Conservation (phyloP, 139 green algal species). For the Chlamydomonas sphaeroides region DNA sequence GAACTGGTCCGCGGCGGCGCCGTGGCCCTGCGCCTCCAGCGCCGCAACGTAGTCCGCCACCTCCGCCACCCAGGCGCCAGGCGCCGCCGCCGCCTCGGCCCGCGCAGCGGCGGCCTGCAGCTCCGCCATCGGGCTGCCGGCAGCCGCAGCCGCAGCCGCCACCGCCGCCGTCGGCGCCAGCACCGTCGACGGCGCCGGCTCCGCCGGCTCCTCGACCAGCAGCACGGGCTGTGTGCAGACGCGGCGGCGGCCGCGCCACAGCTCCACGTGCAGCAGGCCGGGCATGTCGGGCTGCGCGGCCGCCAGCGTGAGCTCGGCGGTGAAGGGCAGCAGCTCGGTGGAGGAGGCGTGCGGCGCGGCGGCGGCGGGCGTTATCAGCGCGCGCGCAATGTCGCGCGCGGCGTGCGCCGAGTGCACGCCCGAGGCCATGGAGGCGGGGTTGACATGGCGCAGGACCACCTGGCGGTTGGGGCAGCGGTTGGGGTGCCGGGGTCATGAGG, state of each 20-base stretch:
- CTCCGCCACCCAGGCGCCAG: neutral
- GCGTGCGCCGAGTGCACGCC: constrained; percentile 11
- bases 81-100: neutral
- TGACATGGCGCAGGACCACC: constrained; percentile 25
- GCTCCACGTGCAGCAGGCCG: constrained; percentile 19
- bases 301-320: neutral
- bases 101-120: too few species aligned
- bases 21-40: constrained; percentile 10
- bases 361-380: neutral
- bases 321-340: neutral
- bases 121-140: neutral
- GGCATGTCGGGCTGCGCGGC: constrained; percentile 2
- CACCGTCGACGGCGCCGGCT: neutral
- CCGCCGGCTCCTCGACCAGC: neutral
- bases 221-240: neutral
- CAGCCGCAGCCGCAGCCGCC: neutral
- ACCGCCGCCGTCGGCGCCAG: neutral
- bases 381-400: neutral
- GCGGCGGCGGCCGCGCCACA: constrained; percentile 28
- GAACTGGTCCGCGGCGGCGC: constrained; percentile 1
- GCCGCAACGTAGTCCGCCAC: neutral
- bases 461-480: too few species aligned
- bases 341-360: neutral
- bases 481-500: too few species aligned
- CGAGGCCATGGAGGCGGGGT: constrained; percentile 12